A percentile compares a stretch with the other conserved stretches of the same genome.
Evolutionary conservation across 352 stramenopile species (phyloP).

Genomic region (Phytophthora aleatoria): DNA sequence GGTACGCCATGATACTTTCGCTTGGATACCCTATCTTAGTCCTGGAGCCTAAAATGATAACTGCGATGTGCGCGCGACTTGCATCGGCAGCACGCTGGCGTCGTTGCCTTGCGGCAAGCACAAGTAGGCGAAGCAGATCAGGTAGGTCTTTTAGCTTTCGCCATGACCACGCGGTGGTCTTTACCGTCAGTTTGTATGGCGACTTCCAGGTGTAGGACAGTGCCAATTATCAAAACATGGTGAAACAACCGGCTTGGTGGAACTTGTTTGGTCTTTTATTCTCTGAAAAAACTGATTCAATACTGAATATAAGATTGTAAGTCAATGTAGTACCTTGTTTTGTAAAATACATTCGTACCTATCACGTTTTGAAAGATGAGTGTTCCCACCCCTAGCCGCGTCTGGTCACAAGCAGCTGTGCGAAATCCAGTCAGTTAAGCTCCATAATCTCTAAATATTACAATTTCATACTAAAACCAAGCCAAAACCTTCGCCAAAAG

Average conservation of each 20-base stretch:
- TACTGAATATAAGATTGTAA: not conserved
- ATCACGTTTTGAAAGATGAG: not conserved
- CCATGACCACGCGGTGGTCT: conserved; percentile 7
- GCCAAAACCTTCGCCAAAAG: conserved; percentile 1
- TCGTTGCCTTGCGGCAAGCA: conserved; percentile 5
- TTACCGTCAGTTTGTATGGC: conserved; percentile 6
- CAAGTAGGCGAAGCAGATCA: conserved; percentile 8
- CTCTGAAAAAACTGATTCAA: not conserved
- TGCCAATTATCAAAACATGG: not conserved
- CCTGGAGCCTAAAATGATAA: not conserved
- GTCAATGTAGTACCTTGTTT: not conserved
- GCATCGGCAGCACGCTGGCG: not conserved
- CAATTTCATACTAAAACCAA: not conserved
- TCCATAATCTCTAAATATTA: conserved; percentile 21
- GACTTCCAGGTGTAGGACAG: conserved; percentile 17
- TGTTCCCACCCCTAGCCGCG: conserved; percentile 20
- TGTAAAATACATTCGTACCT: not conserved
- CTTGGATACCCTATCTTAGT: not conserved
- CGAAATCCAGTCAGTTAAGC: conserved; percentile 43
- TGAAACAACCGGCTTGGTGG: not conserved
- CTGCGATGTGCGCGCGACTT: not conserved
- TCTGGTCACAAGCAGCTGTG: conserved; percentile 3
- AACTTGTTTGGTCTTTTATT: not conserved
- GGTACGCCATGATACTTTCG: too few species aligned
- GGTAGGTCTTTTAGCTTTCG: not conserved